Evolutionary conservation across 2,329 filamentous ascomycete species (phyloP), one percentile per base, ranked within the genome.

Genomic region (Raffaelea arxii): DNA sequence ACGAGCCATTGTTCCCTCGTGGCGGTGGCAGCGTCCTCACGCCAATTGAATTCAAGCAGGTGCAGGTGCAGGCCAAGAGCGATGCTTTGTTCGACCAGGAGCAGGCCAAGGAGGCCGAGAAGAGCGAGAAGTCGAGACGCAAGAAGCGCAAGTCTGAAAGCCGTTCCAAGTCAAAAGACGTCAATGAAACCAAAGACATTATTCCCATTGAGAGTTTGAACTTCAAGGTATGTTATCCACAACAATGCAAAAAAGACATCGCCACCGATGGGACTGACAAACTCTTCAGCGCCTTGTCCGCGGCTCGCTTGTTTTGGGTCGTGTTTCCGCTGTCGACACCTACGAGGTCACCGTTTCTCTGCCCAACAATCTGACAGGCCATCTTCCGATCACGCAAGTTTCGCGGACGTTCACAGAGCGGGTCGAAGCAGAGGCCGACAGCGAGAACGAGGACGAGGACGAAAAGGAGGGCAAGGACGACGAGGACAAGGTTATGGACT

Each of bases 41-140:
- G 2, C 90, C 92, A 19, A 71, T 98, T 44, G 92, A 98, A 64
- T 86, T 94, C 62, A 96, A 95, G 68, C 88, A 97, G 65, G 97
- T 98, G 52, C 84, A 92, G 58, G 83, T 94, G 49, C 85, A 97
- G 65, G 92, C 92, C 40, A 92, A 86, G 60, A 82, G 84, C 56
- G 92, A 98, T 70, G 92, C 90, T 36, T 70, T 94, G 35, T 92
- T 91, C 61, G 92, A 97, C 65, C 83, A 94, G 56, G 76, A 83
- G 55, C 78, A 77, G 41, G 22, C 10, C 25, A 67, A 70, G 38
- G n/a, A 4, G 2, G 60, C 65, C 24, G 71, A 75, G 51, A 70
- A 68, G 46, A 53, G 57, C 37, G 62, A 63, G 12, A 66, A 65
- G 44, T 65, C 58, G 55, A 78, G n/a, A n/a, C n/a, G 75, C 62